Evolutionary conservation across 1,284 basidiomycete genomes (phyloP).

Genomic region (Stygiomarasmius scandens): DNA sequence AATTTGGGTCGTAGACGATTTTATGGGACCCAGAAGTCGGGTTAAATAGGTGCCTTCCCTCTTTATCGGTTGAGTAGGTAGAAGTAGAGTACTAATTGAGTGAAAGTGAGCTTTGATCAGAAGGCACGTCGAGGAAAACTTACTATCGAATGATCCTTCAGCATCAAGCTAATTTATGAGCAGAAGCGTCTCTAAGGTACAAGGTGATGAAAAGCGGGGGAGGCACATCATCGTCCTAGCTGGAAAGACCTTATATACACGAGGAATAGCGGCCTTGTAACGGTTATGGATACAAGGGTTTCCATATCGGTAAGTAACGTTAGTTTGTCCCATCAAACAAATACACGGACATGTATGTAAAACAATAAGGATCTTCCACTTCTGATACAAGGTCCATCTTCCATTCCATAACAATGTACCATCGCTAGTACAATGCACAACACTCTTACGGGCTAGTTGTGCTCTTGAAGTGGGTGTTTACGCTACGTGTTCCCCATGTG

Average conservation of each 20-base stretch:
- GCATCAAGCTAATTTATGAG: conserved; percentile 4
- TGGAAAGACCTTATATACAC: conserved; percentile 11
- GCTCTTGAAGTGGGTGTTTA: not conserved
- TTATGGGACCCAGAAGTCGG: conserved; percentile 48
- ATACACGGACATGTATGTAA: conserved; percentile 1
- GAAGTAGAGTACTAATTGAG: conserved; percentile 8
- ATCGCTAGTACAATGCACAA: not conserved
- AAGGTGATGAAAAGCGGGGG: conserved; percentile 1
- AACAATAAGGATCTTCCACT: conserved; percentile 8
- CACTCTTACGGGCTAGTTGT: not conserved
- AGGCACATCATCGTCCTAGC: not conserved
- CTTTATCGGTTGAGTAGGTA: conserved; percentile 33
- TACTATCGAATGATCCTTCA: conserved; percentile 30
- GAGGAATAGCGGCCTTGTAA: conserved; percentile 18
- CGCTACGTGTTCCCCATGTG: not conserved
- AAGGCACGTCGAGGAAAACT: conserved; percentile 12
- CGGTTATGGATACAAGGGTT: conserved; percentile 35
- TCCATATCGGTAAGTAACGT: conserved; percentile 24
- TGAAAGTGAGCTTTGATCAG: conserved; percentile 5
- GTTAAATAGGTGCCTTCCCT: conserved; percentile 18
- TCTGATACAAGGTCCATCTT: not conserved
- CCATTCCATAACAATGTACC: not conserved
- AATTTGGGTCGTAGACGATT: conserved; percentile 54
- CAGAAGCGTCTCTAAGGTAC: not conserved
- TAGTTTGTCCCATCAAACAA: not conserved